These are phyloP conservation scores for Lactarius hengduanensis DNA, from an alignment of 768 basidiomycete species.

Conservation along the genomic window DNA sequence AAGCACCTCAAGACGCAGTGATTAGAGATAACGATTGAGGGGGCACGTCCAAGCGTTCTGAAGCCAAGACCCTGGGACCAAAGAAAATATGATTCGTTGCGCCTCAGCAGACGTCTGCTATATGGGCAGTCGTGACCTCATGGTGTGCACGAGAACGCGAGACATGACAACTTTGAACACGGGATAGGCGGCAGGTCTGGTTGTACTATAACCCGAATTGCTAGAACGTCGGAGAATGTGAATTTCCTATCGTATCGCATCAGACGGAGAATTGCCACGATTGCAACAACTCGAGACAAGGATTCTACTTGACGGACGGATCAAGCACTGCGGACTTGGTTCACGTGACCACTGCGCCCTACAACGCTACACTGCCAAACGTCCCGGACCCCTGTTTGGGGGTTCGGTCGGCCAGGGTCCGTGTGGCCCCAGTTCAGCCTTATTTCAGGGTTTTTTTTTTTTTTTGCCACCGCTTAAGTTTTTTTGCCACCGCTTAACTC, in stretches of 20 bases:
- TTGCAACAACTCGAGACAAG: background rate
- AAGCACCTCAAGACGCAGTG: background rate
- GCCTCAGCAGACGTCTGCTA: background rate
- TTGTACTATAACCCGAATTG: background rate
- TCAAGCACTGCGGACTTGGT: background rate
- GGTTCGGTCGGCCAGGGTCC: no score
- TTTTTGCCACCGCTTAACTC: no score
- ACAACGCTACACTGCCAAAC: no score
- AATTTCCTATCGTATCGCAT: slow-evolving; percentile 3
- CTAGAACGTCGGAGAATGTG: background rate
- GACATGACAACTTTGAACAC: background rate
- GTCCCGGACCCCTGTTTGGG: no score
- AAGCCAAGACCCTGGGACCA: slow-evolving; percentile 20
- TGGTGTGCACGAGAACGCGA: background rate
- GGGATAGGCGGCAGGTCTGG: background rate
- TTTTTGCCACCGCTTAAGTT: no score
- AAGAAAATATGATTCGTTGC: slow-evolving; percentile 5
- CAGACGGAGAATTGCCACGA: background rate
- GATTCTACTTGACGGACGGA: background rate
- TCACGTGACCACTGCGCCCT: background rate
- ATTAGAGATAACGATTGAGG: slow-evolving; percentile 11
- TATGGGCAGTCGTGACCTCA: background rate
- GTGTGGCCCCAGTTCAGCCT: no score
- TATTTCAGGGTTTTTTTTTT: no score
- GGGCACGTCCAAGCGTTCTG: background rate